A percentile compares a stretch with the other conserved stretches of the same genome.
phyloP scores from a whole-genome alignment of 148 eudicot genomes.

The Beta vulgaris region DNA sequence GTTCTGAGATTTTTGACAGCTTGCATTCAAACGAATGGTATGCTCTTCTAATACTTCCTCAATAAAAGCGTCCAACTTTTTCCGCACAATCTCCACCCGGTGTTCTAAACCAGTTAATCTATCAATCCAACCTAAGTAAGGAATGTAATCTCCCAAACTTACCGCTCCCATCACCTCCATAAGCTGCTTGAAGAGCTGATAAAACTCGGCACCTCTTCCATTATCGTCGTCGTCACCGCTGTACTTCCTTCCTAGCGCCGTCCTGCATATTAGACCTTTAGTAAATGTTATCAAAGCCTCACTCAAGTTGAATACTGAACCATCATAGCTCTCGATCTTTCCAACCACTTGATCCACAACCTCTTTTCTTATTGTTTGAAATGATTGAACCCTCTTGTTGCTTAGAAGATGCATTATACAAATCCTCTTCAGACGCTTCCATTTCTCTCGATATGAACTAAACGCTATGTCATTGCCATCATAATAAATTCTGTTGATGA shows the following conservation, averaged over 20 bases:
- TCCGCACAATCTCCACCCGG: no score
- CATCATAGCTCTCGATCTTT: background rate
- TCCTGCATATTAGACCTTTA: slow-evolving; percentile 27
- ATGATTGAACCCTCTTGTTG: no score
- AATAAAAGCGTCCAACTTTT: no score
- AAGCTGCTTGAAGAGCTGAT: background rate
- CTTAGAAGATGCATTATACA: background rate
- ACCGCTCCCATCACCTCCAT: background rate
- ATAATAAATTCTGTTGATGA: no score
- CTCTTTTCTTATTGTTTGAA: no score
- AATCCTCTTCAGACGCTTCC: background rate
- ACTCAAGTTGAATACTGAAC: slow-evolving; percentile 21
- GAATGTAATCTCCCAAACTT: slow-evolving; percentile 10
- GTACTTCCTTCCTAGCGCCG: slow-evolving; percentile 29
- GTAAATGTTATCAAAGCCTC: slow-evolving; percentile 8
- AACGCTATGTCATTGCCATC: background rate
- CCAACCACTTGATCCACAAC: no score
- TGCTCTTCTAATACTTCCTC: slow-evolving; percentile 19
- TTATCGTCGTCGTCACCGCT: background rate
- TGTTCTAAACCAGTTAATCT: no score
- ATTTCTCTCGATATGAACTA: background rate
- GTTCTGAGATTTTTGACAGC: background rate
- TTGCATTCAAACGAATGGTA: background rate
- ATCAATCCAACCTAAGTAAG: no score
- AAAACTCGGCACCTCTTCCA: background rate